Percentiles rank a stretch among this genome's conserved stretches.
These are phyloP conservation scores for Ascochyta viciae-villosae DNA, from an alignment of 2,329 filamentous ascomycete species.

Conservation along the genomic window DNA sequence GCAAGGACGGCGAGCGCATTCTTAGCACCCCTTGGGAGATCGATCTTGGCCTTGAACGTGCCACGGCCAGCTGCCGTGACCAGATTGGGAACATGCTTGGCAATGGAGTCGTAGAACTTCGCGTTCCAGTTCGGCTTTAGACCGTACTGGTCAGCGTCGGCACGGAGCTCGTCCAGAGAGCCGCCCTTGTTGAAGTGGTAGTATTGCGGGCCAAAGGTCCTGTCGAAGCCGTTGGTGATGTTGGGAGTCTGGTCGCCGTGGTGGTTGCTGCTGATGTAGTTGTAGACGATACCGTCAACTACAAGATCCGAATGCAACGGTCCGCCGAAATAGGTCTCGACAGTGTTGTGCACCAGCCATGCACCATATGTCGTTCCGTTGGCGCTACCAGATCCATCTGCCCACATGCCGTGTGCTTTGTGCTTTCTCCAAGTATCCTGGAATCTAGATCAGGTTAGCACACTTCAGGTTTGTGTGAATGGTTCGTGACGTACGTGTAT, in stretches of 20 bases:
- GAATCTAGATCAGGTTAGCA: constrained; percentile 46
- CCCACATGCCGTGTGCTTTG: constrained; percentile 62
- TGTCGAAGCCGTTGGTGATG: constrained; percentile 59
- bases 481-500: constrained; percentile 55
- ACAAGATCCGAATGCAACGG: constrained; percentile 67
- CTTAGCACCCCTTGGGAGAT: constrained; percentile 60
- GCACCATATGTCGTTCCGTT: constrained; percentile 63
- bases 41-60: constrained; percentile 58
- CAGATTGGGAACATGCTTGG: constrained; percentile 65
- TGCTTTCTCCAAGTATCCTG: constrained; percentile 65
- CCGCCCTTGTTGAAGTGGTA: constrained; percentile 67
- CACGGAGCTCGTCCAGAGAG: constrained; percentile 53
- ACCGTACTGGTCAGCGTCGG: constrained; percentile 62
- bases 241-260: constrained; percentile 69
- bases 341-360: constrained; percentile 71
- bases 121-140: constrained; percentile 61
- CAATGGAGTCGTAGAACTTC: constrained; percentile 69
- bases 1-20: constrained; percentile 63
- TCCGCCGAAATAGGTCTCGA: constrained; percentile 67
- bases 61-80: constrained; percentile 60
- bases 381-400: constrained; percentile 58
- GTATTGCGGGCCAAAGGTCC: constrained; percentile 66
- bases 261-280: constrained; percentile 66
- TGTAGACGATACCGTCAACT: constrained; percentile 70
- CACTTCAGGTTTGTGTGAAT: background rate